Evolutionary conservation across 1,284 basidiomycete genomes (phyloP).

Genomic region (Rhodotorula sp.): DNA sequence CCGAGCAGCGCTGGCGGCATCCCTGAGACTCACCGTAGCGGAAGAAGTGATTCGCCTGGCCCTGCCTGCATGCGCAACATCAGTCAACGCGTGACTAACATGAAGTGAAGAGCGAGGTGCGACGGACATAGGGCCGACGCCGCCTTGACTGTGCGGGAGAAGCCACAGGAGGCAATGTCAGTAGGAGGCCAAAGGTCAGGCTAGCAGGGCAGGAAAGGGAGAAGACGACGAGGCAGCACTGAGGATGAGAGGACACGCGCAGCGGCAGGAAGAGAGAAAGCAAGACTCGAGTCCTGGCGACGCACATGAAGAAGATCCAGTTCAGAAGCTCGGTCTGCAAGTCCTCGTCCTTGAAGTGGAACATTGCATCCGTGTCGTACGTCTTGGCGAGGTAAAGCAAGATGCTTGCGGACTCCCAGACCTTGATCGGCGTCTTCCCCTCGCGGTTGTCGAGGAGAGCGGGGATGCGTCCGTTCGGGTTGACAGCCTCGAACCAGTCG

Average conservation of each 20-base stretch:
- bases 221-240: background rate
- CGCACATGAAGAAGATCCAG: slow-evolving; percentile 26
- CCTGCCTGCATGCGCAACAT: background rate
- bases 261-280: too few species aligned
- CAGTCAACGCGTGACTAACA: background rate
- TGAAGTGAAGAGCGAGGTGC: background rate
- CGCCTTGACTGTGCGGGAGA: slow-evolving; percentile 10
- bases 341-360: slow-evolving; percentile 19
- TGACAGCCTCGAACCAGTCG: slow-evolving; percentile 28
- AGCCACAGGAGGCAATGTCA: too few species aligned
- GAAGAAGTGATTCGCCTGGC: slow-evolving; percentile 39
- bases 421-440: slow-evolving; percentile 26
- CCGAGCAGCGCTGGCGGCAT: too few species aligned
- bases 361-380: slow-evolving; percentile 22
- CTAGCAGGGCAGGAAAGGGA: too few species aligned
- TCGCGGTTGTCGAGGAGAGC: slow-evolving; percentile 22
- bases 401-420: slow-evolving; percentile 15
- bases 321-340: slow-evolving; percentile 17
- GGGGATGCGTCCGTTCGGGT: slow-evolving; percentile 35
- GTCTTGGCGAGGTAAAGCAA: slow-evolving; percentile 15
- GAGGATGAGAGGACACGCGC: background rate
- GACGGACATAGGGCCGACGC: slow-evolving; percentile 17
- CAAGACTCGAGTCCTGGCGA: too few species aligned
- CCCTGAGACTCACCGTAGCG: slow-evolving; percentile 27
- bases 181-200: too few species aligned